Evolutionary conservation across 495 filamentous ascomycete species (phyloP).

Genomic region (Hypomontagnella submonticulosa): DNA sequence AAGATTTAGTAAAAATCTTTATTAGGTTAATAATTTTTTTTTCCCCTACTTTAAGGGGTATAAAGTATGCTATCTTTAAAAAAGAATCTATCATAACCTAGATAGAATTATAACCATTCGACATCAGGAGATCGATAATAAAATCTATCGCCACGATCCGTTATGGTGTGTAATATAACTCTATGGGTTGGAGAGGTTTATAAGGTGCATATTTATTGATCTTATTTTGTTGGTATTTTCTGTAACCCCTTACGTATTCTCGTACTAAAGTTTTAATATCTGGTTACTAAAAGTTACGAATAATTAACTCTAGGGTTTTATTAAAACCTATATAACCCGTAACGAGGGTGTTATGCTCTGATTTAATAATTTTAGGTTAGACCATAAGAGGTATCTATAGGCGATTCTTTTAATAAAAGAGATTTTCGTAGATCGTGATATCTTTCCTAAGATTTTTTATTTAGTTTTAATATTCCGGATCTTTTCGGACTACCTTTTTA

Average conservation of each 20-base stretch:
- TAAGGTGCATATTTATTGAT: not conserved
- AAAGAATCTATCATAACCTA: not conserved
- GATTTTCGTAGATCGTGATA: not conserved
- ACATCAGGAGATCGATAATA: not conserved
- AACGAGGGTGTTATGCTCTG: not conserved
- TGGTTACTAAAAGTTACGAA: not conserved
- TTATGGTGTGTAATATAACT: not conserved
- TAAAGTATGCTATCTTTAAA: too few species aligned
- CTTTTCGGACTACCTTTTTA: too few species aligned
- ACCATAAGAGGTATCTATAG: not conserved
- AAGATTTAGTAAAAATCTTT: not conserved
- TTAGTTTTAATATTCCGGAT: not conserved
- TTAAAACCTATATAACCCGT: not conserved
- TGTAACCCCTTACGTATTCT: not conserved
- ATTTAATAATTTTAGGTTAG: too few species aligned
- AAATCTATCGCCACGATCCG: not conserved
- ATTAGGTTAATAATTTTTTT: not conserved
- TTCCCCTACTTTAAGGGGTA: not conserved
- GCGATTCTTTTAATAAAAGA: not conserved
- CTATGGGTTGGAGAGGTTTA: not conserved
- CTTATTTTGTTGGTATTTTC: not conserved
- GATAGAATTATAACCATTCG: not conserved
- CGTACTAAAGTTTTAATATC: not conserved
- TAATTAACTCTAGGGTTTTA: not conserved
- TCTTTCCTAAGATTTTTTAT: not conserved